Base-by-base conservation (phyloP, 169 alveolate genomes). In the Plasmodium coatneyi region DNA sequence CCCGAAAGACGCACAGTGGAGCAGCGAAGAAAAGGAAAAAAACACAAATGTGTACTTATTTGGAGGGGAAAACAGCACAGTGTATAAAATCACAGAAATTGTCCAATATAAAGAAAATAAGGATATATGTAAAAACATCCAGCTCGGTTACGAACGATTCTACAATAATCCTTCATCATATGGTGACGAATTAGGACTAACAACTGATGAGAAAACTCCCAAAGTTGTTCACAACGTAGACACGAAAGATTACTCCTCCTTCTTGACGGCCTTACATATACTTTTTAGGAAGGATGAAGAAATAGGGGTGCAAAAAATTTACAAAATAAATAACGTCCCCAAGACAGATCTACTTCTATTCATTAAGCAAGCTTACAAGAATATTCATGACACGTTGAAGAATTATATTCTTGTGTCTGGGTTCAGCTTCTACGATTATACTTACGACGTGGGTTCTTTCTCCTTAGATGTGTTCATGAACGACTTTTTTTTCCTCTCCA, bases 311-410 rank as follows among this genome's bases (percentile, higher is more conserved):
- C 16, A 86, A 22, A 86, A 86, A 74, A 30, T 32, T 74, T 86
- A 86, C 60, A 86, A 82, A 43, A 86, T 86, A 86, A 86, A 86
- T 76, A 86, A 78, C 28, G 19, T 86, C 7, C 70, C 93, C 46
- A 78, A 74, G 41, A 52, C 66, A 7, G 93, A 86, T 41, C 4
- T 86, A 9, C n/a, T 16, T 22, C 80, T 86, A 70, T 74, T 86
- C 80, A 1, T 86, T 9, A 86, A 86, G 43, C 81, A 74, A 16
- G 78, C 43, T n/a, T 86, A 86, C 80, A 56, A 46, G 10, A 86
- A 43, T 76, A 76, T 86, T 30, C 82, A 86, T 19, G 43, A 86
- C 46, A 46, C 84, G 28, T 86, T 86, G 70, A 72, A 86, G 28
- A 86, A 32, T 10, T 76, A 86, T 32, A 32, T 86, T 12, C 32